Conservation (phyloP, 2,329 filamentous ascomycete genomes). For the Botrytis deweyae region DNA sequence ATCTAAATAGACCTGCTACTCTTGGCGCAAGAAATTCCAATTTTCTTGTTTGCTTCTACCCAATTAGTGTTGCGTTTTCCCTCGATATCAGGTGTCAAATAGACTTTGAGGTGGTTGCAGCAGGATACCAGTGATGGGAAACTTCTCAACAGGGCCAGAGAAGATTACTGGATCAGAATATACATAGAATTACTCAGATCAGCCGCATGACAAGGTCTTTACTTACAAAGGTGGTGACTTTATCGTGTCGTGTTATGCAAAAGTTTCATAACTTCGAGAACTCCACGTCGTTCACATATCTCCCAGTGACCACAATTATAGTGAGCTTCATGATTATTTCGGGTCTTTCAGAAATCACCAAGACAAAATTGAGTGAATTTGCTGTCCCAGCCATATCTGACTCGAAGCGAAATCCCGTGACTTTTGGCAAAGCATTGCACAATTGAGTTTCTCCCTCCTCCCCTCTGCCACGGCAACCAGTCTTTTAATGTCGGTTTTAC, state of each 20-base stretch:
- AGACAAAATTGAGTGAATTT: not conserved
- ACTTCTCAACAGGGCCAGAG: not conserved
- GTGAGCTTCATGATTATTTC: not conserved
- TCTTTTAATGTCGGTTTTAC: not conserved
- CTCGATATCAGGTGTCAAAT: no score
- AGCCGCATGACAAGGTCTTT: not conserved
- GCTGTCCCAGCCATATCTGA: not conserved
- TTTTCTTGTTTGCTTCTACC: not conserved
- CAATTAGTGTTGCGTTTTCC: not conserved
- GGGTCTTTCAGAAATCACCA: not conserved
- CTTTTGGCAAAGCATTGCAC: not conserved
- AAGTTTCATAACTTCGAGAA: not conserved
- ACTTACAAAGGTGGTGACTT: not conserved
- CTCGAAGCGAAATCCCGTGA: slow-evolving; percentile 9
- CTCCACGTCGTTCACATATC: no score
- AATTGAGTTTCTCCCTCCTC: not conserved
- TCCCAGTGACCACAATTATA: not conserved
- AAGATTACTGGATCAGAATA: not conserved
- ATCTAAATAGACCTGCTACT: not conserved
- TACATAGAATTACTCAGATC: not conserved
- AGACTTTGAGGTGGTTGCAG: no score
- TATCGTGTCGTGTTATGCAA: not conserved
- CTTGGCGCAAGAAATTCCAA: not conserved
- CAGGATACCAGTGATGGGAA: not conserved
- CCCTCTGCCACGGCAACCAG: not conserved